A percentile compares a stretch with the other conserved stretches of the same genome.
These are phyloP conservation scores for Hemileccinum impolitum DNA, from an alignment of 768 basidiomycete genomes.

Conservation along the genomic window DNA sequence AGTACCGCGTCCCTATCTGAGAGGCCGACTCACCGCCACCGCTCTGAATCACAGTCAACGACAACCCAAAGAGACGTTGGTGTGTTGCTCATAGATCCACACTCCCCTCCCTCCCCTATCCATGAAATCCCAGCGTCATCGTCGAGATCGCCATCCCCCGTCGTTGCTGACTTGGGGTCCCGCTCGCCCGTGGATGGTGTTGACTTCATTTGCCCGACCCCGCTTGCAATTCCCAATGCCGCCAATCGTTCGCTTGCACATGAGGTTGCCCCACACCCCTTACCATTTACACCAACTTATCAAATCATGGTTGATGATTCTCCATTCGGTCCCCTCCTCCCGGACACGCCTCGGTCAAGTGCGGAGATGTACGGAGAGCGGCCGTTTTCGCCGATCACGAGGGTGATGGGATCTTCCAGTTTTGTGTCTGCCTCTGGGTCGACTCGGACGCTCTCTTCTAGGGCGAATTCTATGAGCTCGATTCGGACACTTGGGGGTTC, in stretches of 20 bases:
- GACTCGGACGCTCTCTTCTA: constrained; percentile 8
- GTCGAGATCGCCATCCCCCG: not conserved
- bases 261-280: not conserved
- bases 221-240: constrained; percentile 11
- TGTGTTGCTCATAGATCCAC: not conserved
- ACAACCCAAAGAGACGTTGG: constrained; percentile 3
- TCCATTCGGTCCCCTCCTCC: constrained; percentile 30
- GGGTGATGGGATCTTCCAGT: constrained; percentile 19
- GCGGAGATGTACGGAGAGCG: constrained; percentile 26
- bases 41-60: constrained; percentile 19
- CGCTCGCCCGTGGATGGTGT: not conserved
- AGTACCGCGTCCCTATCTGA: constrained; percentile 14
- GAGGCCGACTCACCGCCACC: constrained; percentile 13
- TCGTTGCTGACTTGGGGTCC: not conserved
- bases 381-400: constrained; percentile 28
- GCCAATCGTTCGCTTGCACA: not conserved
- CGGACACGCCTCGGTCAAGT: constrained; percentile 27
- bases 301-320: constrained; percentile 22
- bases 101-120: not conserved
- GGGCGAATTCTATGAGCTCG: constrained; percentile 10
- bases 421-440: not conserved
- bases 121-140: constrained; percentile 3
- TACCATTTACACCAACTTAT: constrained; percentile 19
- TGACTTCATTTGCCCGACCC: constrained; percentile 2
- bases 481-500: constrained; percentile 6